Evolutionary conservation across 148 eudicot species (phyloP).

Genomic region (Chenopodium suecicum): DNA sequence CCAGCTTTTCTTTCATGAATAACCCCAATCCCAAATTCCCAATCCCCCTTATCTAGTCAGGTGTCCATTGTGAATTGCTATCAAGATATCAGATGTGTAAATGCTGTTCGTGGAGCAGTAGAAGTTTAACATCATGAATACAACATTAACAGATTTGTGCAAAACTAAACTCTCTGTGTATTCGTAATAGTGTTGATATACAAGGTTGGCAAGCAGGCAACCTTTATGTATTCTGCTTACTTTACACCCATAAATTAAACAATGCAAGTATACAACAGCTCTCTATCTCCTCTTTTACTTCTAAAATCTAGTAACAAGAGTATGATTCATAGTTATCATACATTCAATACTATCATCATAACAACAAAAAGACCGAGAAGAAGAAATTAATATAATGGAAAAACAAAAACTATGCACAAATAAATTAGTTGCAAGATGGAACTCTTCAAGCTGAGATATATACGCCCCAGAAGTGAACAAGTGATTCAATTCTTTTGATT

Average conservation of each 20-base stretch:
- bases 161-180: slow-evolving; percentile 4
- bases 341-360: slow-evolving; percentile 1
- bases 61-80: no score
- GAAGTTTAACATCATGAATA: no score
- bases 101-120: no score
- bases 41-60: no score
- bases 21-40: no score
- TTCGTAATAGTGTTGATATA: neutral
- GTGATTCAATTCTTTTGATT: neutral
- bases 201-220: slow-evolving; percentile 17
- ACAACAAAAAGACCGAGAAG: neutral
- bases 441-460: slow-evolving; percentile 8
- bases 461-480: neutral
- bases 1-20: no score
- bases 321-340: neutral
- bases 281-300: slow-evolving; percentile 10
- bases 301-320: slow-evolving; percentile 15
- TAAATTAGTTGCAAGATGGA: neutral
- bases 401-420: slow-evolving; percentile 12
- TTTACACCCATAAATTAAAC: slow-evolving; percentile 9
- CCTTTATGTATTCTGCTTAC: slow-evolving; percentile 20
- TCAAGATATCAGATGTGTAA: no score
- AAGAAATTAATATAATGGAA: neutral
- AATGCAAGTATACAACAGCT: slow-evolving; percentile 6
- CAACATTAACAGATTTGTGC: no score